These are phyloP conservation scores for Rhizomucor miehei DNA, from an alignment of 371 early-diverging fungal species.

Conservation along the genomic window DNA sequence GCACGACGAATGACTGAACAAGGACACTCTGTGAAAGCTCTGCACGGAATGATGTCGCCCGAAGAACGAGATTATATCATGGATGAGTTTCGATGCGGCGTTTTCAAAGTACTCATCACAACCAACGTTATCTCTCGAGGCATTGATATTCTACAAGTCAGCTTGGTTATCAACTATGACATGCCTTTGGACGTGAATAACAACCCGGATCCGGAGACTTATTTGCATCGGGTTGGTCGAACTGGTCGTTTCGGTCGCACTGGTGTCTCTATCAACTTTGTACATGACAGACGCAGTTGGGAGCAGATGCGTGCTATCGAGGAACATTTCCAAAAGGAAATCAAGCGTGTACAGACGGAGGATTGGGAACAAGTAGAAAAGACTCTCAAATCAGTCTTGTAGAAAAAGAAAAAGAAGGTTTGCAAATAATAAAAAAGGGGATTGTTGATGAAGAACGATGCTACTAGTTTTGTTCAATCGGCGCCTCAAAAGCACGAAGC, in stretches of 20 bases:
- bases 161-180: conserved; percentile 97
- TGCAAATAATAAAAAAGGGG: no score
- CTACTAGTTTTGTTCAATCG: no score
- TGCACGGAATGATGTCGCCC: conserved; percentile 88
- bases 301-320: conserved; percentile 77
- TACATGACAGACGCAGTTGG: conserved; percentile 71
- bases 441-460: no score
- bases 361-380: conserved; percentile 76
- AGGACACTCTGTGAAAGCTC: conserved; percentile 79
- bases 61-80: conserved; percentile 91
- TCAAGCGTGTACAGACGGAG: conserved; percentile 76
- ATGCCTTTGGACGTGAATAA: conserved; percentile 69
- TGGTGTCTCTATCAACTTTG: conserved; percentile 97
- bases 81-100: conserved; percentile 89
- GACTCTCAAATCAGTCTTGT: conserved; percentile 70
- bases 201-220: conserved; percentile 88
- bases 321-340: conserved; percentile 70
- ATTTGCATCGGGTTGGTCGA: conserved; percentile 98
- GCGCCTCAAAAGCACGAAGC: no score
- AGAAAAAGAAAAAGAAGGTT: conserved; percentile 2
- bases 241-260: conserved; percentile 98
- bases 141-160: conserved; percentile 96
- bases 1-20: conserved; percentile 72
- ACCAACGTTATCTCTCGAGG: conserved; percentile 98
- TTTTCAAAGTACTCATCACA: conserved; percentile 92